Base-by-base conservation (phyloP, 1,284 basidiomycete species). In the Termitomyces sp. region DNA sequence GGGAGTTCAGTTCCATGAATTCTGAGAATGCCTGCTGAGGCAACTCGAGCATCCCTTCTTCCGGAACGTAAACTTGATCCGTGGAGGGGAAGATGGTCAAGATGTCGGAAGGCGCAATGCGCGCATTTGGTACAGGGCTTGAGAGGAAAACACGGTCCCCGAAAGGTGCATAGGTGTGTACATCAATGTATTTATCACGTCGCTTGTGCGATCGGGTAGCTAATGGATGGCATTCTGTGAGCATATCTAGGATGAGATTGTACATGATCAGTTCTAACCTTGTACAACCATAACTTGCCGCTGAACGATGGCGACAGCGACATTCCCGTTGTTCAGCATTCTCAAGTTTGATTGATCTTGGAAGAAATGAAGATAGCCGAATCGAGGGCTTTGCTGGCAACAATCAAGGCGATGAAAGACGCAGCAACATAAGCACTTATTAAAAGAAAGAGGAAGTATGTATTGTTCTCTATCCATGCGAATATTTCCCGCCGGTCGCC, bases 261-360 rank as follows among this genome's bases (percentile, higher is more conserved):
- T 33, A 13, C 4, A 12, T 17, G n/a, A 24, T 39, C 3, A 17
- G 12, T 33, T 10, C 34, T 56, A 61, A 84, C 84, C 80, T 80
- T 84, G 79, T 33, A 87, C 79, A 56, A 87, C 65, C 73, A 79
- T 79, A 24, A 88, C 80, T 63, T 83, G 79, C 60, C 77, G 79
- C 59, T 82, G 79, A 48, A 88, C 82, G 54, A 86, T 65, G 28
- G 85, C 85, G 54, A 88, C 76, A 52, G 83, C 85, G 55, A 86
- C 69, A 42, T 78, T 75, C 50, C 84, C 81, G 64, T 78, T 69
- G 59, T 79, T 72, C 75, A 86, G 75, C 70, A 75, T 78, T 45
- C 5, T 24, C 24, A 24, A 24, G 24, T 3, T 50, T 61, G 39
- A 9, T 43, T 24, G 34, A 15, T 26, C 45, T 36, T 6, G 34